These are phyloP conservation scores for Fraxinus paxiana DNA, from an alignment of 305 asterid species.

Conservation along the genomic window DNA sequence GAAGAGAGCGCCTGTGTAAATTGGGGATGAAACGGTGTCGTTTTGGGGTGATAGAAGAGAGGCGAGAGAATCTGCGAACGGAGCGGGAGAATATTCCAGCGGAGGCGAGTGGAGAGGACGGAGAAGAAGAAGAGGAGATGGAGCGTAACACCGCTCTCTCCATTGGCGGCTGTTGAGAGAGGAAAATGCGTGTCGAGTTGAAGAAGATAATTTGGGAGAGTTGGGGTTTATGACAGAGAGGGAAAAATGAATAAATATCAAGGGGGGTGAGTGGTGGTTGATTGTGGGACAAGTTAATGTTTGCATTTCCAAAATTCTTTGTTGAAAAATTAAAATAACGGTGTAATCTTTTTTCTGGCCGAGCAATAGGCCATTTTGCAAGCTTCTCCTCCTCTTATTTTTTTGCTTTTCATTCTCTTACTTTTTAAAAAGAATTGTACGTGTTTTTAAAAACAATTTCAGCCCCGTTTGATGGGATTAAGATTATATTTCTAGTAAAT, in stretches of 20 bases:
- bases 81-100: slow-evolving; percentile 64
- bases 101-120: slow-evolving; percentile 45
- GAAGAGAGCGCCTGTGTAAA: slow-evolving; percentile 39
- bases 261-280: not conserved
- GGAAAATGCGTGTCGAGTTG: not conserved
- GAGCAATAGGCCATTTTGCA: not conserved
- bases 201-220: not conserved
- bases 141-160: slow-evolving; percentile 77
- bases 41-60: slow-evolving; percentile 19
- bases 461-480: too few relatives aligned
- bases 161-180: slow-evolving; percentile 35
- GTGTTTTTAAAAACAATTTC: too few relatives aligned
- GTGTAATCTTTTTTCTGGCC: not conserved
- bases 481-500: too few relatives aligned
- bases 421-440: too few relatives aligned
- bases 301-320: not conserved
- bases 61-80: slow-evolving; percentile 40
- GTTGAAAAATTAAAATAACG: not conserved
- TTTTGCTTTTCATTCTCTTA: too few relatives aligned
- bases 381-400: not conserved
- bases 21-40: slow-evolving; percentile 50
- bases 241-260: not conserved
- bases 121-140: slow-evolving; percentile 22
- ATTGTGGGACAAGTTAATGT: not conserved
- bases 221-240: not conserved